Conservation (phyloP, 108 stramenopile species). For the Fistulifera pelliculosa region DNA sequence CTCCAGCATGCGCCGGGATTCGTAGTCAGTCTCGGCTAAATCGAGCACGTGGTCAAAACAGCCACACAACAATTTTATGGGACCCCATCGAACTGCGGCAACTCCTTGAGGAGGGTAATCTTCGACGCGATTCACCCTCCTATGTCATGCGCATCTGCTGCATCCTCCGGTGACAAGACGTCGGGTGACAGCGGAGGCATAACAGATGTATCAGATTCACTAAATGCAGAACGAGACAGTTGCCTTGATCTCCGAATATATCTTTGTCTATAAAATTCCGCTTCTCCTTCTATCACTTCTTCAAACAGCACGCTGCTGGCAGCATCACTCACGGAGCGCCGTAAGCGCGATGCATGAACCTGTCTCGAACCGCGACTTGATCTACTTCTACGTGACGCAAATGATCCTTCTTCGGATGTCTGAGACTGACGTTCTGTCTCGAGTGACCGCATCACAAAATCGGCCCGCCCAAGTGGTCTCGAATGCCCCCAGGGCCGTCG, state of each 20-base stretch:
- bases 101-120: background rate
- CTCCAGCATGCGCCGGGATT: slow-evolving; percentile 20
- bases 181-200: slow-evolving; percentile 33
- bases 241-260: slow-evolving; percentile 5
- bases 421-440: no score
- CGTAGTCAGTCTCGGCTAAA: slow-evolving; percentile 25
- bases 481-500: no score
- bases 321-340: slow-evolving; percentile 24
- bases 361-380: no score
- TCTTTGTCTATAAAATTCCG: slow-evolving; percentile 8
- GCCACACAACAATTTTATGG: no score
- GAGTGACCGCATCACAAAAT: no score
- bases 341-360: no score
- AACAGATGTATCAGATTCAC: slow-evolving; percentile 9
- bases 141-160: slow-evolving; percentile 44
- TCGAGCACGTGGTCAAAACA: slow-evolving; percentile 15
- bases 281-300: slow-evolving; percentile 12
- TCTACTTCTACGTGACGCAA: no score
- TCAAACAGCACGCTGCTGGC: slow-evolving; percentile 27
- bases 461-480: no score
- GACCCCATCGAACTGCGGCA: background rate
- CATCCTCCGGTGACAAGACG: slow-evolving; percentile 46
- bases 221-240: slow-evolving; percentile 1
- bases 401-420: no score
- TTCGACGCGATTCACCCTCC: slow-evolving; percentile 15